Conservation (phyloP, 306 rosid genomes). For the Begonia peltatifolia region DNA sequence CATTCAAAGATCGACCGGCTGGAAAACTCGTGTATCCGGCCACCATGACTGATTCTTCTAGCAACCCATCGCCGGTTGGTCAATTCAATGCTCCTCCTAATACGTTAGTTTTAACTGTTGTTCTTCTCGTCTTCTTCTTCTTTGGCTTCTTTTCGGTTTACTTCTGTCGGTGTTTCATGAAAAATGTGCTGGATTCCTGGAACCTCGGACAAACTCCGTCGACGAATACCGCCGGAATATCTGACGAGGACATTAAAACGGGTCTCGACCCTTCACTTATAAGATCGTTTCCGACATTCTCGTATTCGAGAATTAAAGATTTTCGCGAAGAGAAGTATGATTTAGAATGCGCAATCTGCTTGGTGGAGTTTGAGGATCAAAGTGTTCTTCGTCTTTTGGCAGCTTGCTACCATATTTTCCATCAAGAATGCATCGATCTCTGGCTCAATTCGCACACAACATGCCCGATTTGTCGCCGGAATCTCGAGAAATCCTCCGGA, state of each 20-base stretch:
- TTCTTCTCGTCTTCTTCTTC: slow-evolving; percentile 26
- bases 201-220: slow-evolving; percentile 21
- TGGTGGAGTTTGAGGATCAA: slow-evolving; percentile 44
- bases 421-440: slow-evolving; percentile 59
- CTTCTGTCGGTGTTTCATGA: slow-evolving; percentile 29
- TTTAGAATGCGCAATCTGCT: slow-evolving; percentile 56
- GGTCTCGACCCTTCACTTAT: slow-evolving; percentile 46
- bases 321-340: slow-evolving; percentile 23
- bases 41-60: slow-evolving; percentile 1
- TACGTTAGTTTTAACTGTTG: slow-evolving; percentile 26
- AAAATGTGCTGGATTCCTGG: slow-evolving; percentile 15
- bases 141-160: slow-evolving; percentile 31
- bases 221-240: slow-evolving; percentile 10
- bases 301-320: slow-evolving; percentile 38
- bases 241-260: slow-evolving; percentile 3
- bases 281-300: slow-evolving; percentile 39
- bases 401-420: slow-evolving; percentile 59
- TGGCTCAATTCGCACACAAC: slow-evolving; percentile 69
- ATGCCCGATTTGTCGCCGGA: slow-evolving; percentile 62
- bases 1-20: slow-evolving; percentile 20
- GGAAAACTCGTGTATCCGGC: slow-evolving; percentile 17
- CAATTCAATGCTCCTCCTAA: slow-evolving; percentile 17
- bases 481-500: slow-evolving; percentile 20
- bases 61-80: background rate
- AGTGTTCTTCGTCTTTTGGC: slow-evolving; percentile 41